A percentile compares a stretch with the other conserved stretches of the same genome.
Evolutionary conservation across 495 filamentous ascomycete species (phyloP).

Genomic region (Rostrohypoxylon terebratum): DNA sequence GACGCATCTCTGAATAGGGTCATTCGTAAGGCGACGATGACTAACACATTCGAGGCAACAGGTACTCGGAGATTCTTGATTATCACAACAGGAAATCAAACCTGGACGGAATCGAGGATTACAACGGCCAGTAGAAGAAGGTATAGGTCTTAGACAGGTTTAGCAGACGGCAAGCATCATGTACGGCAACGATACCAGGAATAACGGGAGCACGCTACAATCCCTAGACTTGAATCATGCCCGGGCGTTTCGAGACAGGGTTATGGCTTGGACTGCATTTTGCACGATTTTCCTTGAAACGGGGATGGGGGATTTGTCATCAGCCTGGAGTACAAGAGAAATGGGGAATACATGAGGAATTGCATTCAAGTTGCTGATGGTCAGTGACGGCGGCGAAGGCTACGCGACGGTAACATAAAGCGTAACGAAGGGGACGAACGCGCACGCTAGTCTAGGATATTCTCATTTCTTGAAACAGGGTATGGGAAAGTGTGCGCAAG

Average conservation of each 20-base stretch:
- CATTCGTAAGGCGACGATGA: conserved; percentile 21
- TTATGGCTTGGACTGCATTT: conserved; percentile 41
- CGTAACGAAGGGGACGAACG: conserved; percentile 25
- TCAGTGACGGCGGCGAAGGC: conserved; percentile 15
- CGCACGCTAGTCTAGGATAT: conserved; percentile 24
- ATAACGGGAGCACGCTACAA: conserved; percentile 31
- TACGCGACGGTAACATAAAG: conserved; percentile 44
- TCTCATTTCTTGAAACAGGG: conserved; percentile 23
- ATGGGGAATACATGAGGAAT: conserved; percentile 41
- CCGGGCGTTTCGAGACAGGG: conserved; percentile 49
- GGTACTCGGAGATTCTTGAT: conserved; percentile 99
- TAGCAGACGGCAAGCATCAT: conserved; percentile 38
- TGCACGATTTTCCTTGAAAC: conserved; percentile 30
- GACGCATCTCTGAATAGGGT: conserved; percentile 31
- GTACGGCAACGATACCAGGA: conserved; percentile 42
- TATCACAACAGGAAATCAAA: conserved; percentile 92
- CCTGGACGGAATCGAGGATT: conserved; percentile 50
- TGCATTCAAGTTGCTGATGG: conserved; percentile 33
- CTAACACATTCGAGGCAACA: conserved; percentile 56
- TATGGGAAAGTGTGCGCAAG: conserved; percentile 20
- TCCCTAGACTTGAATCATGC: conserved; percentile 41
- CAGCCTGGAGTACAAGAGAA: conserved; percentile 35
- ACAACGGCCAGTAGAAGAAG: conserved; percentile 55
- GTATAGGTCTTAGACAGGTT: conserved; percentile 30
- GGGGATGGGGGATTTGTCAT: conserved; percentile 23